Conservation (phyloP, 805 yeast genomes). For the Teunomyces stri region DNA sequence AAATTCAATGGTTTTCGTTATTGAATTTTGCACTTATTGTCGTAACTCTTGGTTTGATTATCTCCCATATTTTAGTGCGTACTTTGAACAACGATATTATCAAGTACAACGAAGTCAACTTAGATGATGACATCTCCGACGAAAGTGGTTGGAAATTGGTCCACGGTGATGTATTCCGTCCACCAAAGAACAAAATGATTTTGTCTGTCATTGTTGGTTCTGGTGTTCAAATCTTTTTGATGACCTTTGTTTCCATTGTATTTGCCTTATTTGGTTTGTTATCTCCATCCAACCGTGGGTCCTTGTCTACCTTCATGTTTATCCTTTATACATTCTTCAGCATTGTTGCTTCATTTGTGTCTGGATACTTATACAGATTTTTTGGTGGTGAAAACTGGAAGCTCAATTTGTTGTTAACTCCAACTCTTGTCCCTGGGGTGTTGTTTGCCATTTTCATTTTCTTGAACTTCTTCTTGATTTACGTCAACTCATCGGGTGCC, state of each 20-base stretch:
- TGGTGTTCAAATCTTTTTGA: slow-evolving; percentile 79
- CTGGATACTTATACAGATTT: slow-evolving; percentile 80
- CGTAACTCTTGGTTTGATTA: slow-evolving; percentile 68
- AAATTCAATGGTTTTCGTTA: slow-evolving; percentile 94
- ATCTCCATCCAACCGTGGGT: slow-evolving; percentile 94
- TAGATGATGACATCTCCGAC: slow-evolving; percentile 83
- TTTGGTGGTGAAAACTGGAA: slow-evolving; percentile 94
- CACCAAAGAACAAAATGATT: slow-evolving; percentile 68
- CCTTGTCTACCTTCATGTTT: slow-evolving; percentile 87
- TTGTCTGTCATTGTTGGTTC: slow-evolving; percentile 83
- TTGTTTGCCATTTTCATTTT: slow-evolving; percentile 62
- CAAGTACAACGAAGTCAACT: slow-evolving; percentile 83
- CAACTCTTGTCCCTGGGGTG: slow-evolving; percentile 78
- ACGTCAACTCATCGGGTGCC: slow-evolving; percentile 85
- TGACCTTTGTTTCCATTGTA: slow-evolving; percentile 67
- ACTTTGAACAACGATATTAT: slow-evolving; percentile 83
- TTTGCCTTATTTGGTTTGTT: slow-evolving; percentile 87
- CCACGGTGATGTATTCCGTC: slow-evolving; percentile 91
- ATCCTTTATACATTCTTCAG: slow-evolving; percentile 80
- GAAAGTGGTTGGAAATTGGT: slow-evolving; percentile 97
- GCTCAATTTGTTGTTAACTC: slow-evolving; percentile 77
- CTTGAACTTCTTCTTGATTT: slow-evolving; percentile 78
- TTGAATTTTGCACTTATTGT: slow-evolving; percentile 84
- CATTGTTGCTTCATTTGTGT: slow-evolving; percentile 79
- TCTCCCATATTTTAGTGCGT: slow-evolving; percentile 73